Base-by-base conservation (phyloP, 2,329 filamentous ascomycete species). In the Sclerotinia minor region DNA sequence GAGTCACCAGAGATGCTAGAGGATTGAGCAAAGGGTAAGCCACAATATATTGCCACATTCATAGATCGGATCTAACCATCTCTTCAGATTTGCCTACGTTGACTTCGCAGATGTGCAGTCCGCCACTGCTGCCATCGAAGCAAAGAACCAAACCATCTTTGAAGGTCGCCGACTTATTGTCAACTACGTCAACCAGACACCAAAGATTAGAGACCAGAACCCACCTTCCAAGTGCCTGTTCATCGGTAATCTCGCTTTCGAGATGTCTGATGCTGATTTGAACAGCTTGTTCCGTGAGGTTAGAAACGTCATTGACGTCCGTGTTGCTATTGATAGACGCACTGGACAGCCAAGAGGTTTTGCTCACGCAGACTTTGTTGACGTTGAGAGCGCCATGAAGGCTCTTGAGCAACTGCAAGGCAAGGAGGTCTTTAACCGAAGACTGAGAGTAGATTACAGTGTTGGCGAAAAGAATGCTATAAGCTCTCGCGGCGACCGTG, bases 231-330 rank as follows among this genome's bases (percentile, higher is more conserved):
- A 84, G 75, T 91, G 89, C 1, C 80, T 96, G 45, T 96, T 90
- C 81, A 86, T 97, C 73, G 92, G 92, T 72, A 95, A 95, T 81
- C 87, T 97, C 79, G 88, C 91, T 15, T 95, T 91, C 76, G 91
- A 96, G 80, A 90, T 94, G 81, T 91, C 90, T 11, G 92, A 96
- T 76, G 85, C 86, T 65, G 92, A 96, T 75, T 82, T 97, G 65
- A 93, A 94, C 79, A 83, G 87, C 65, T 79, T 96, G 35, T 94
- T 96, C 84, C 82, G 84, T 68, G 84, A 87, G 32, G 82, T 96
- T 69, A 81, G 84, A 61, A 89, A 91, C 77, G 84, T 94, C 59
- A 80, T 84, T 65, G 91, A 94, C 74, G 88, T 96, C 59, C 88
- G 93, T 69, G 89, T 96, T 67, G 90, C 92, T 64, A 90, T 95